Base-by-base conservation (phyloP, 2,329 filamentous ascomycete species). In the Calycina herbarum region DNA sequence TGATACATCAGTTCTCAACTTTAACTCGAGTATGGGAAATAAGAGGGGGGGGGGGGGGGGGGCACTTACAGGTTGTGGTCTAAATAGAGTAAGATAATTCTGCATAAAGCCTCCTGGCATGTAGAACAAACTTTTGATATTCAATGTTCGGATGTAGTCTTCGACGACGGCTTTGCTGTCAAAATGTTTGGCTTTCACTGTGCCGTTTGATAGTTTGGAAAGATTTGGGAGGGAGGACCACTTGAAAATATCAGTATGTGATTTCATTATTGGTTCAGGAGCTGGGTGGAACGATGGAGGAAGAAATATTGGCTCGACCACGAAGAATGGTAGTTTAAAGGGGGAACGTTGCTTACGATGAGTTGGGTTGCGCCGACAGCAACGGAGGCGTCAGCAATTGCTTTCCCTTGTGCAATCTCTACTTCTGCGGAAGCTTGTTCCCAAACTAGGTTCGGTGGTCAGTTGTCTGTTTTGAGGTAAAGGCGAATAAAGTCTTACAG, bases 41-140 rank as follows among this genome's bases (percentile, higher is more conserved):
- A 33, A 33, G 5, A 7, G 35, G 35, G 10, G 35, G 1, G 35
- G 13, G 7, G 13, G 8, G 35, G 10, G 8, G 10, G 10, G 33
- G 33, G 33, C 5, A 33, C 8, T 38, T 15, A 38, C 35, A 11
- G 10, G 35, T 4, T 38, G 10, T 13, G 35, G 35, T 13, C 35
- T 38, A 15, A 38, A 38, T 8, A 38, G 1, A 11, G 35, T 38
- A 15, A 15, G 8, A 15, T 38, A 38, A 64, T 84, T 85, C 67
- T 80, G 76, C 81, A 85, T 83, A 64, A 83, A 85, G 15, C 72
- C 77, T 0, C 76, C 82, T 0, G 80, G 79, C 1, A 77, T 74
- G 63, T 81, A 78, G 71, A 83, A 84, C 0, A 82, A 76, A 51
- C 77, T 78, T 5, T 78, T 77, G 5, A 85, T 75, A 0, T 76